These are phyloP conservation scores for Orbilia ellipsospora DNA, from an alignment of 2,329 filamentous ascomycete genomes.

Conservation along the genomic window DNA sequence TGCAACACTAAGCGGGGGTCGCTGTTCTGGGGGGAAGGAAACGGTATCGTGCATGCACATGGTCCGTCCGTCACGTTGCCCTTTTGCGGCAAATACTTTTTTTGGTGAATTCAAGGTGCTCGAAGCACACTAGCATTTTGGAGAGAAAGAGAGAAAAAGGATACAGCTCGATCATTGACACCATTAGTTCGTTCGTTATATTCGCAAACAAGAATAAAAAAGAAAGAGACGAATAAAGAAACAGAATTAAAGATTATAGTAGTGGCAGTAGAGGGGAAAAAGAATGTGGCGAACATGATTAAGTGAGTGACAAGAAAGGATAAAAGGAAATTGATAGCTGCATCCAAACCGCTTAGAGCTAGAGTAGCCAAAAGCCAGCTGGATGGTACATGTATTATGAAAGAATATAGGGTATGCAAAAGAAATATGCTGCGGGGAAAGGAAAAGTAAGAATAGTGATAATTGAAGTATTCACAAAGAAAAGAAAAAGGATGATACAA, in stretches of 20 bases:
- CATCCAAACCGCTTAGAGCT: conserved; percentile 38
- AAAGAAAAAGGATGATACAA: conserved; percentile 29
- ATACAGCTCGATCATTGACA: conserved; percentile 50
- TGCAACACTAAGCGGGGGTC: conserved; percentile 49
- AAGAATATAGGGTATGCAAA: conserved; percentile 45
- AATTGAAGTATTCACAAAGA: conserved; percentile 38
- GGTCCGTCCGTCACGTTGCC: conserved; percentile 25
- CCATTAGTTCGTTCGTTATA: conserved; percentile 53
- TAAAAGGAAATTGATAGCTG: conserved; percentile 22
- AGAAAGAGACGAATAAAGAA: conserved; percentile 21
- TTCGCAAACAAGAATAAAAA: conserved; percentile 22
- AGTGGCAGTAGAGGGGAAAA: conserved; percentile 17
- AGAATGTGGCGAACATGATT: conserved; percentile 39
- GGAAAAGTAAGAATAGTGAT: conserved; percentile 35
- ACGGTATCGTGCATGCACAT: conserved; percentile 42
- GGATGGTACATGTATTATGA: conserved; percentile 50
- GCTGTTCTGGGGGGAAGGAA: conserved; percentile 20
- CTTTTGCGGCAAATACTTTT: conserved; percentile 51
- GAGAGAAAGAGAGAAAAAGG: conserved; percentile 14
- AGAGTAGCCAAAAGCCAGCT: conserved; percentile 20
- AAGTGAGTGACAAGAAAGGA: conserved; percentile 37
- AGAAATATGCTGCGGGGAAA: conserved; percentile 16
- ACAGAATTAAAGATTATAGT: conserved; percentile 42
- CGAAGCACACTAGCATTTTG: too few relatives aligned
- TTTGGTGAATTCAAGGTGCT: background rate